phyloP scores from a whole-genome alignment of 495 filamentous ascomycete genomes.

The Diplogelasinospora grovesii region DNA sequence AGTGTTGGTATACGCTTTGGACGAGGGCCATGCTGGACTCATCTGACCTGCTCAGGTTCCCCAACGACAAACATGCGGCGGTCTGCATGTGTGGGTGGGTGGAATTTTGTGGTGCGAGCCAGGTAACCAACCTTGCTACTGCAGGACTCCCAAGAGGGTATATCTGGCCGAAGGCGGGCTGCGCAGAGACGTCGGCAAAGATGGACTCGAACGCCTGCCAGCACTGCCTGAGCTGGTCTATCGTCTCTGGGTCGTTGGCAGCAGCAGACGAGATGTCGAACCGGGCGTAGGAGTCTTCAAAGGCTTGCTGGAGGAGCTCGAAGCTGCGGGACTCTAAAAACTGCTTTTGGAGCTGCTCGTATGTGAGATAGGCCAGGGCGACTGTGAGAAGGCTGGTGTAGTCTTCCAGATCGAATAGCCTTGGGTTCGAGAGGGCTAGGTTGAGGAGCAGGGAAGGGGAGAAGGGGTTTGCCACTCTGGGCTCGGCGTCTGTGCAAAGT shows the following conservation, averaged over 20 bases:
- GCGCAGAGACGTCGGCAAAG: constrained; percentile 58
- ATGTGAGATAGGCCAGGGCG: constrained; percentile 35
- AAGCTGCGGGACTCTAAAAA: constrained; percentile 33
- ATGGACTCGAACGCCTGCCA: constrained; percentile 49
- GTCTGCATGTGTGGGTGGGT: constrained; percentile 53
- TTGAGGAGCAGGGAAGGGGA: constrained; percentile 29
- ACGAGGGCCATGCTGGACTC: constrained; percentile 54
- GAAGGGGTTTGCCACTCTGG: constrained; percentile 23
- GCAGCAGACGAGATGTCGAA: constrained; percentile 20
- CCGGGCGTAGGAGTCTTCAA: constrained; percentile 23
- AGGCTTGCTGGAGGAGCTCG: constrained; percentile 24
- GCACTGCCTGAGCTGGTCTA: constrained; percentile 46
- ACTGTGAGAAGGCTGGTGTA: constrained; percentile 30
- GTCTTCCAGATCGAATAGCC: constrained; percentile 25
- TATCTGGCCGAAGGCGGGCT: constrained; percentile 42
- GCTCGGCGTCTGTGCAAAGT: constrained; percentile 26
- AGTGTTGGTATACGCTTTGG: constrained; percentile 46
- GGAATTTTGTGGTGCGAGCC: constrained; percentile 27
- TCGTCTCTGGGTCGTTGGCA: constrained; percentile 38
- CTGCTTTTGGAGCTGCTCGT: constrained; percentile 35
- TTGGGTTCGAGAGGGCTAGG: constrained; percentile 17
- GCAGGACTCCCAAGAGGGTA: constrained; percentile 35
- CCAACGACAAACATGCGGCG: constrained; percentile 69
- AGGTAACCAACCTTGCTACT: constrained; percentile 40
- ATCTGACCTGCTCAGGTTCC: constrained; percentile 71